Evolutionary conservation across 2,329 filamentous ascomycete genomes (phyloP).

Genomic region (Fusarium denticulatum): DNA sequence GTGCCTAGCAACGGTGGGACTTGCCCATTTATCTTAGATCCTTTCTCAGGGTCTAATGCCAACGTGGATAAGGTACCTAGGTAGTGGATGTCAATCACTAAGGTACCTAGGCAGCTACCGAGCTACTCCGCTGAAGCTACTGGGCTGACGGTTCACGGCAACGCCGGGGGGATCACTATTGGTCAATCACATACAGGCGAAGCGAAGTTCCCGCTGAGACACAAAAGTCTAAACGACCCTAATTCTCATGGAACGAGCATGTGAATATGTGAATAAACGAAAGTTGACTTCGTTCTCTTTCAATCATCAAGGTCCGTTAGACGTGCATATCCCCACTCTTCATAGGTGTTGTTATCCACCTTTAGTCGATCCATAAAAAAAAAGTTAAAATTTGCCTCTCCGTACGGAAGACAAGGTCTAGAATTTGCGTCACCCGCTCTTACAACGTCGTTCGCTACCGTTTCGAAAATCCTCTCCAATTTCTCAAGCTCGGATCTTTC

Average conservation of each 20-base stretch:
- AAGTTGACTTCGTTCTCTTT: not conserved
- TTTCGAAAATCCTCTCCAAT: not conserved
- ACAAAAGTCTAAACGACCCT: not conserved
- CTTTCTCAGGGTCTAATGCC: not conserved
- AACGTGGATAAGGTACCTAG: too few species aligned
- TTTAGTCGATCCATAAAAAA: constrained; percentile 15
- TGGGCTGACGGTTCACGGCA: not conserved
- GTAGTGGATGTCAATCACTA: not conserved
- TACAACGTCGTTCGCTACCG: not conserved
- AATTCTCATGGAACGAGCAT: not conserved
- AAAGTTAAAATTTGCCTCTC: constrained; percentile 22
- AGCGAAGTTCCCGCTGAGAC: not conserved
- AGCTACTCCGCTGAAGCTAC: not conserved
- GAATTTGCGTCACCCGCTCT: constrained; percentile 12
- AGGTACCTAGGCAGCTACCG: too few species aligned
- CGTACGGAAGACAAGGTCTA: not conserved
- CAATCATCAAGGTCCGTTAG: not conserved
- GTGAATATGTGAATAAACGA: not conserved
- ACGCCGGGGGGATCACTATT: not conserved
- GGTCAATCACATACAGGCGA: not conserved
- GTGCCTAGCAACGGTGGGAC: constrained; percentile 25
- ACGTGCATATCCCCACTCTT: not conserved
- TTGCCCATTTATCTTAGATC: constrained; percentile 21
- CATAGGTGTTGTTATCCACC: not conserved
- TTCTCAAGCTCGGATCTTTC: not conserved